Conservation (phyloP, 192 early-diverging fungal genomes). For the Coemansia sp. region DNA sequence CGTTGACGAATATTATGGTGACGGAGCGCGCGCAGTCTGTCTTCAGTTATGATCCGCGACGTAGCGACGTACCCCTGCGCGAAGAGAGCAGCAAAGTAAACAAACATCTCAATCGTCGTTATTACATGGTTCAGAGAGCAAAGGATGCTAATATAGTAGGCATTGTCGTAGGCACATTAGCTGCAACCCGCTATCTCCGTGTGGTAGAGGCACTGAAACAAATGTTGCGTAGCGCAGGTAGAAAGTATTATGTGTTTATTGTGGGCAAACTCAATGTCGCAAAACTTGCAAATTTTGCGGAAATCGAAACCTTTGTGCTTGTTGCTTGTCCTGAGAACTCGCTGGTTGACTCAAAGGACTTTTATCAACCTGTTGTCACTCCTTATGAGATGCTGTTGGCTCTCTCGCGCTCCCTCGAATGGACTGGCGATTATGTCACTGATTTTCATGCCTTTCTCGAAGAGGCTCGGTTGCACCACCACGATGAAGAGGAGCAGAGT, state of each 20-base stretch:
- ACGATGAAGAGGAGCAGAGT: constrained; percentile 44
- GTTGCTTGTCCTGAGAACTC: constrained; percentile 95
- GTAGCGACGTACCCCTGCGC: constrained; percentile 35
- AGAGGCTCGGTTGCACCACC: constrained; percentile 25
- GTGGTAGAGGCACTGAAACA: constrained; percentile 79
- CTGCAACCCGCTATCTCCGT: constrained; percentile 84
- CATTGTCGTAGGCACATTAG: constrained; percentile 93
- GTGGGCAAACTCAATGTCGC: constrained; percentile 95
- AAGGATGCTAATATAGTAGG: constrained; percentile 79
- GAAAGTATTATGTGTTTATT: constrained; percentile 83
- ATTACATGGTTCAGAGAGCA: constrained; percentile 78
- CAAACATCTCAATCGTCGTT: constrained; percentile 63
- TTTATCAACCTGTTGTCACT: constrained; percentile 89
- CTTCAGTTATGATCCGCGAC: constrained; percentile 68
- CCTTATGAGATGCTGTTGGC: constrained; percentile 90
- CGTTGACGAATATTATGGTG: constrained; percentile 86
- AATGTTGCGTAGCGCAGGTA: constrained; percentile 67
- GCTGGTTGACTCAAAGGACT: constrained; percentile 87
- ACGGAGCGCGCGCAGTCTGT: constrained; percentile 59
- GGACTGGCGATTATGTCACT: constrained; percentile 71
- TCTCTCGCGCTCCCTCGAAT: constrained; percentile 55
- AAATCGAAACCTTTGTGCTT: constrained; percentile 89
- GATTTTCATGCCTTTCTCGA: constrained; percentile 66
- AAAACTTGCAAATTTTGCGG: constrained; percentile 96
- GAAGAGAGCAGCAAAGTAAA: constrained; percentile 61